Evolutionary conservation across 768 basidiomycete genomes (phyloP).

Genomic region (Strobilomyces confusus): DNA sequence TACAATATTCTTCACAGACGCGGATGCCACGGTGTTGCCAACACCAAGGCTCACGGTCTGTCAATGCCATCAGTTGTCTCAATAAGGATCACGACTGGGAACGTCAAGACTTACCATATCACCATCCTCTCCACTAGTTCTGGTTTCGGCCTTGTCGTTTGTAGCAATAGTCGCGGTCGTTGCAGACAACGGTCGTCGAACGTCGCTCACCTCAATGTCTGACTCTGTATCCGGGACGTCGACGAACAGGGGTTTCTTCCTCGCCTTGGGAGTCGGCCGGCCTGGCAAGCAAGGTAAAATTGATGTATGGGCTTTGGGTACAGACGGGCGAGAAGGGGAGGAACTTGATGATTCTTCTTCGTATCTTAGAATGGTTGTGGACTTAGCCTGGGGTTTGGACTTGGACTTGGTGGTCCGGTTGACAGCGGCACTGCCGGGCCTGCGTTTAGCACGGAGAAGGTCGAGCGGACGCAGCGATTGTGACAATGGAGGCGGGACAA

Average conservation of each 20-base stretch:
- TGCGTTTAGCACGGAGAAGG: conserved; percentile 18
- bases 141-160: not conserved
- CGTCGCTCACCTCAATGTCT: conserved; percentile 17
- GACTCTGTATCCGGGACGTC: conserved; percentile 24
- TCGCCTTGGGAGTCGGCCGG: not conserved
- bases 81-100: not conserved
- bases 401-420: not conserved
- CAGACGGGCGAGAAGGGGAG: not conserved
- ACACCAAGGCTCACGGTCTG: conserved; percentile 8
- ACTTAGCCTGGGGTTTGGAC: not conserved
- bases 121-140: not conserved
- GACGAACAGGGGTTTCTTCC: conserved; percentile 18
- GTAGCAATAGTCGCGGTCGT: not conserved
- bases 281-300: not conserved
- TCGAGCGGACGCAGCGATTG: conserved; percentile 27
- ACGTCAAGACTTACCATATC: conserved; percentile 9
- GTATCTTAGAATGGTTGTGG: not conserved
- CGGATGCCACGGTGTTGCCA: not conserved
- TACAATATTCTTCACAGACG: not conserved
- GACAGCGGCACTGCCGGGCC: not conserved
- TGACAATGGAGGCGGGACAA: conserved; percentile 2
- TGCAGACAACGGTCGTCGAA: not conserved
- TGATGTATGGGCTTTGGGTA: not conserved
- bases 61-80: not conserved
- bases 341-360: conserved; percentile 14